These are phyloP conservation scores for Bipolaris cookei DNA, from an alignment of 2,329 filamentous ascomycete genomes.

Conservation along the genomic window DNA sequence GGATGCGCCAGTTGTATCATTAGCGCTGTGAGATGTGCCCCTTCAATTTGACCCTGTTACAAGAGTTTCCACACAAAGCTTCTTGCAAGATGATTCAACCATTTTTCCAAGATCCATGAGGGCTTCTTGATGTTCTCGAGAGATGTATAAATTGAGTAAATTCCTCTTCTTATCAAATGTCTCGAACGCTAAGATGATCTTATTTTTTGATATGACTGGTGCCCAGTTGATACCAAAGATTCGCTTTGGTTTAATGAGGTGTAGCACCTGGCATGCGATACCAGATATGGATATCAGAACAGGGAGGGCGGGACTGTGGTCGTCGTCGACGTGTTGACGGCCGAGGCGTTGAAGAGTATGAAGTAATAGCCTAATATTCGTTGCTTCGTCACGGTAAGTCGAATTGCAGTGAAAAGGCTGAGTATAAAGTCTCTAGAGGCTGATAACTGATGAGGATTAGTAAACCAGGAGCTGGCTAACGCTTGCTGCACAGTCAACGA, in stretches of 20 bases:
- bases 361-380: not conserved
- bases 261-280: not conserved
- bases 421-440: not conserved
- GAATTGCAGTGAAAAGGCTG: not conserved
- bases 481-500: slow-evolving; percentile 1
- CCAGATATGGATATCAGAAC: slow-evolving; percentile 4
- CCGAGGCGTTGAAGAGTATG: slow-evolving; percentile 1
- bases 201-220: not conserved
- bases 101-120: not conserved
- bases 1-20: too few relatives aligned
- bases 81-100: not conserved
- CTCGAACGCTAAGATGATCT: not conserved
- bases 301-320: not conserved
- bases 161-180: not conserved
- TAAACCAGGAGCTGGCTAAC: slow-evolving; percentile 6
- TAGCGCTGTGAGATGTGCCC: too few relatives aligned
- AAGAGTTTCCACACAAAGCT: too few relatives aligned
- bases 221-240: slow-evolving; percentile 4
- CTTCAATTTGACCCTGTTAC: too few relatives aligned
- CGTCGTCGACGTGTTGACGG: not conserved
- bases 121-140: not conserved
- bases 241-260: slow-evolving; percentile 1
- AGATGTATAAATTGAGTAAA: not conserved
- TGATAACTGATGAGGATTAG: not conserved
- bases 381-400: slow-evolving; percentile 1